These are phyloP conservation scores for Scedosporium aurantiacum DNA, from an alignment of 2,329 filamentous ascomycete species.

Conservation along the genomic window DNA sequence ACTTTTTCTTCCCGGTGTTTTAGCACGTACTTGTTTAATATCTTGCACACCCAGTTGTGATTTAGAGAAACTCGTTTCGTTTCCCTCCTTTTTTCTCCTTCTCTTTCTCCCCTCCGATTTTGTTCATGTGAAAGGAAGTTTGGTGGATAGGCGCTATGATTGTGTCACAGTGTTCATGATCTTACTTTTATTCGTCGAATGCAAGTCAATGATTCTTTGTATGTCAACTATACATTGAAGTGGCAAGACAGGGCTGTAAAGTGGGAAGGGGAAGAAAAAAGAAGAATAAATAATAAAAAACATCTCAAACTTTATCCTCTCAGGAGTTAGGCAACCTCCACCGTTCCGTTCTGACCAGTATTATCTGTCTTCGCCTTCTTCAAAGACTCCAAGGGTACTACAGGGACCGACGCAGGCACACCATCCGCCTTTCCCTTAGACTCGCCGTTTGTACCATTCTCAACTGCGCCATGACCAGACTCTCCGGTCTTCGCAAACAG, in stretches of 20 bases:
- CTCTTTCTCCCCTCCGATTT: too few species aligned
- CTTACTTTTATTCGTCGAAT: background rate
- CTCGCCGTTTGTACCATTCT: background rate
- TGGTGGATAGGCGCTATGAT: too few species aligned
- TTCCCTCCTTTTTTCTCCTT: too few species aligned
- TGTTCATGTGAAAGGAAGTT: too few species aligned
- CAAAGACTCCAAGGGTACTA: background rate
- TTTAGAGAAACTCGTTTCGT: background rate
- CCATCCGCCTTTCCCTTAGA: background rate
- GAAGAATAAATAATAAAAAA: background rate
- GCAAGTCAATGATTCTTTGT: background rate
- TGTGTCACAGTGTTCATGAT: too few species aligned
- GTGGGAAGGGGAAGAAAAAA: background rate
- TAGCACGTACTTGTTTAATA: background rate
- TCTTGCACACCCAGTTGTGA: background rate
- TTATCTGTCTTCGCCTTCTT: conserved; percentile 5
- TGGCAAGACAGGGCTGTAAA: background rate
- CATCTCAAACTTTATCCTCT: background rate
- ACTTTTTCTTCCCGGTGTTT: background rate
- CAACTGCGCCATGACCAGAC: background rate
- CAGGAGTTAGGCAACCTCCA: background rate
- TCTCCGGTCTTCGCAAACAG: conserved; percentile 23
- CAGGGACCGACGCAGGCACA: conserved; percentile 3
- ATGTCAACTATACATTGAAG: background rate
- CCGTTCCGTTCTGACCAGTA: background rate